Evolutionary conservation across 169 alveolate genomes (phyloP).

Genomic region (Plasmodium cynomolgi): DNA sequence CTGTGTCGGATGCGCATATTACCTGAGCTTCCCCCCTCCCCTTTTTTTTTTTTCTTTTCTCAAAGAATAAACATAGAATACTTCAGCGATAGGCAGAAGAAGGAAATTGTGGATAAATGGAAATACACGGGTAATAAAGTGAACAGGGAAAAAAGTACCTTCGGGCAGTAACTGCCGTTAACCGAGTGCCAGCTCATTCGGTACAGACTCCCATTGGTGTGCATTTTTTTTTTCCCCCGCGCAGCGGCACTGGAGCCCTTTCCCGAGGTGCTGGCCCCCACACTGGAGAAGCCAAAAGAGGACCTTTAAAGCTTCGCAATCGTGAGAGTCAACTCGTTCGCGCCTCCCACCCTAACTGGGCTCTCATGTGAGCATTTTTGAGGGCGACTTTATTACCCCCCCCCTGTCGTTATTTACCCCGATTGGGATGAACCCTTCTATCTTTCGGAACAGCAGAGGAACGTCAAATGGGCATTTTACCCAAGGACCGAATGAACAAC

Average conservation of each 20-base stretch:
- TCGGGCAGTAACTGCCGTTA: neutral
- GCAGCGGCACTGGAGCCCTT: slow-evolving; percentile 46
- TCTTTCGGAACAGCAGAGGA: neutral
- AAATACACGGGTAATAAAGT: slow-evolving; percentile 37
- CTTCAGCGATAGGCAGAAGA: slow-evolving; percentile 57
- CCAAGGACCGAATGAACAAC: neutral
- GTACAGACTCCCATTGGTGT: neutral
- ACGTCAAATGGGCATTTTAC: neutral
- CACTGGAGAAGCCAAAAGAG: slow-evolving; percentile 32
- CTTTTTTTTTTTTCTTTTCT: neutral
- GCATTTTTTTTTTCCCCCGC: neutral
- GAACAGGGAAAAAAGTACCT: neutral
- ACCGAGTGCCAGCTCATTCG: neutral
- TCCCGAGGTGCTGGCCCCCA: slow-evolving; percentile 62
- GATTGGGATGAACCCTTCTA: neutral
- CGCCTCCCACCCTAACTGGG: neutral
- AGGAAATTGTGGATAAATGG: slow-evolving; percentile 45
- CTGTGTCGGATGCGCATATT: neutral
- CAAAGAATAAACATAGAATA: slow-evolving; percentile 64
- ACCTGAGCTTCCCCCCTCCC: neutral
- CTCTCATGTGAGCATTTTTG: neutral
- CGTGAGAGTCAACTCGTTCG: neutral
- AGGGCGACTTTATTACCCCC: neutral
- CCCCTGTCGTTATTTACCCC: neutral
- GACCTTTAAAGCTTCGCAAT: neutral